These are phyloP conservation scores for Arachnomyces sp. DNA, from an alignment of 2,329 filamentous ascomycete species.

Conservation along the genomic window DNA sequence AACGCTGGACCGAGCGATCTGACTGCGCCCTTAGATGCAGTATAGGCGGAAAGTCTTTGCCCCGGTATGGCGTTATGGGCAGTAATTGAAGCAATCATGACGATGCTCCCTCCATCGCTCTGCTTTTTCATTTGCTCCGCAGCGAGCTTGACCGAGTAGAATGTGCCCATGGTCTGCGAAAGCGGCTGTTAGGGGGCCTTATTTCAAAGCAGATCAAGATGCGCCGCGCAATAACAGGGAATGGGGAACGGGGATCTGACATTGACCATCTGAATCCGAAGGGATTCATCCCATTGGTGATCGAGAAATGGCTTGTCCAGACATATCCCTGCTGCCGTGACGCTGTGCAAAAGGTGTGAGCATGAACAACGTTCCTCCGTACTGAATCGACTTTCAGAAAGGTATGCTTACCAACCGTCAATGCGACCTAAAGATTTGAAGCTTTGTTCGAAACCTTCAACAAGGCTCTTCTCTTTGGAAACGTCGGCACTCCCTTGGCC, in stretches of 20 bases:
- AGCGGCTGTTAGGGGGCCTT: background rate
- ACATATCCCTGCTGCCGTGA: constrained; percentile 26
- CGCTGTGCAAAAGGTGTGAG: background rate
- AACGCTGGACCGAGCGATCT: constrained; percentile 33
- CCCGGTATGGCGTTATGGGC: constrained; percentile 30
- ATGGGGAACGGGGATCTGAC: constrained; percentile 18
- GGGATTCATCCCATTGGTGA: constrained; percentile 37
- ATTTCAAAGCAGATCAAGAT: background rate
- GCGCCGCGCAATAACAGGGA: background rate
- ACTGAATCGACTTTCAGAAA: no score
- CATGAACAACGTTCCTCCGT: background rate
- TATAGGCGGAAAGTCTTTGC: constrained; percentile 36
- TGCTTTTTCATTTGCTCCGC: constrained; percentile 36
- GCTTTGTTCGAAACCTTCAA: no score
- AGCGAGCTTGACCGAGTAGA: constrained; percentile 34
- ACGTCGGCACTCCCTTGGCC: no score
- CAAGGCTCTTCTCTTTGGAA: no score
- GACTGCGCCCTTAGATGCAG: constrained; percentile 37
- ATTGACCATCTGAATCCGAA: constrained; percentile 35
- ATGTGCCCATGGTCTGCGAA: constrained; percentile 33
- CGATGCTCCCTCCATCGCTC: constrained; percentile 31
- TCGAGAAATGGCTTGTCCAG: constrained; percentile 40
- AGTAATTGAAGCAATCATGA: constrained; percentile 33
- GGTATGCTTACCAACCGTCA: no score
- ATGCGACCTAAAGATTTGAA: no score